Conservation (phyloP, 169 alveolate genomes). For the Eimeria falciformis region DNA sequence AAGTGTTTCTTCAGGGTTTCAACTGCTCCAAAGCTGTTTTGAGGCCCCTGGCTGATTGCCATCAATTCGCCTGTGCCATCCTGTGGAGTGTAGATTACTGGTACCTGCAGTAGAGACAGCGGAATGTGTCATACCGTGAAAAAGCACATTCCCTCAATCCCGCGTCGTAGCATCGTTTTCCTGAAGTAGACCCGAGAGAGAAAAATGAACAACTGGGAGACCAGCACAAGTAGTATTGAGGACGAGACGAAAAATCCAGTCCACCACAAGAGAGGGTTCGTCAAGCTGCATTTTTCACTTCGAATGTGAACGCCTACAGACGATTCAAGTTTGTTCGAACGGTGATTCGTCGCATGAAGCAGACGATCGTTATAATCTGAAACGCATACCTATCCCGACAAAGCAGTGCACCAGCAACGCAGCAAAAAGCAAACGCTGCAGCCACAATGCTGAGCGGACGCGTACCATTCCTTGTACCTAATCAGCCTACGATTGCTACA, state of each 20-base stretch:
- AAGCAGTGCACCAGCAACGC: slow-evolving; percentile 19
- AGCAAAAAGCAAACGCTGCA: background rate
- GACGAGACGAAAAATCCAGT: slow-evolving; percentile 23
- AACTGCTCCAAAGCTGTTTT: too few species aligned
- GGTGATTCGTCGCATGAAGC: background rate
- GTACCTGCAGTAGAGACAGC: background rate
- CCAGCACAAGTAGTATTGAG: background rate
- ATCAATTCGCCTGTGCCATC: too few species aligned
- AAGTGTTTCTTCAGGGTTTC: too few species aligned
- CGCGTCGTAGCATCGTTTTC: background rate
- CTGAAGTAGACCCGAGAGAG: slow-evolving; percentile 13
- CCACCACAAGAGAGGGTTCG: slow-evolving; percentile 42
- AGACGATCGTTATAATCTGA: background rate
- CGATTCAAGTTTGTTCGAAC: background rate
- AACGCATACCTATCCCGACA: background rate
- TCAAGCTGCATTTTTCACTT: slow-evolving; percentile 2
- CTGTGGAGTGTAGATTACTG: too few species aligned
- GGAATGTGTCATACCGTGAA: background rate
- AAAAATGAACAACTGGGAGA: background rate
- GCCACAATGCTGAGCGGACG: background rate
- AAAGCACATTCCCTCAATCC: background rate
- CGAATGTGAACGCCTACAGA: slow-evolving; percentile 7
- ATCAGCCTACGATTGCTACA: background rate
- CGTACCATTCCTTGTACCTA: too few species aligned
- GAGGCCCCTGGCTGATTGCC: too few species aligned